Evolutionary conservation across 108 stramenopile genomes (phyloP).

Genomic region (Cyclotella baltica): DNA sequence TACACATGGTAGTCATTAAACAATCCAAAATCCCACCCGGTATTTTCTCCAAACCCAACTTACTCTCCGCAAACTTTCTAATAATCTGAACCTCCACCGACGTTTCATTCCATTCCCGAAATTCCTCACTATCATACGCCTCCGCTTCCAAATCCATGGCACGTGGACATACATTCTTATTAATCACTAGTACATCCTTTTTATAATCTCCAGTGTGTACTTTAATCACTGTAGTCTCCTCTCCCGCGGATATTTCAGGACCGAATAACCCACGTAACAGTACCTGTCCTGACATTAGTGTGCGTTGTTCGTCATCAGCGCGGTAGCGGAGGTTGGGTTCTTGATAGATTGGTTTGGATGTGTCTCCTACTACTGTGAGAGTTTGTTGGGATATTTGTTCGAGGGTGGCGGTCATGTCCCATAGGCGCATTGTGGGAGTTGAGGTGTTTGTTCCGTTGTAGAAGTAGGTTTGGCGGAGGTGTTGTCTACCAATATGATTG

Average conservation of each 20-base stretch:
- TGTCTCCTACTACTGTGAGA: constrained; percentile 29
- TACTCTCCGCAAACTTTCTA: constrained; percentile 19
- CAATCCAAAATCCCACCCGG: constrained; percentile 71
- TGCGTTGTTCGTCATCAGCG: constrained; percentile 89
- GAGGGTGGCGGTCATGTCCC: constrained; percentile 51
- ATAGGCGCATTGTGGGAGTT: constrained; percentile 64
- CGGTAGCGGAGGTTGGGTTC: constrained; percentile 68
- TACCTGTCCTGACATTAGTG: constrained; percentile 87
- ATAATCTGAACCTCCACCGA: constrained; percentile 49
- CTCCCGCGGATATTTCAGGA: constrained; percentile 42
- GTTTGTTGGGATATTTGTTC: background rate
- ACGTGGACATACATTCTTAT: constrained; percentile 71
- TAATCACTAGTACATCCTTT: constrained; percentile 74
- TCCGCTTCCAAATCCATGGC: constrained; percentile 52
- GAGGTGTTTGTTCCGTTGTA: constrained; percentile 51
- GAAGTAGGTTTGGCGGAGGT: constrained; percentile 77
- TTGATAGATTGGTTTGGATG: constrained; percentile 38
- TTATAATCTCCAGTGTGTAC: constrained; percentile 83
- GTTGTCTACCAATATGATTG: background rate
- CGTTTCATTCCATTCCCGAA: constrained; percentile 42
- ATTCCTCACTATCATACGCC: constrained; percentile 61
- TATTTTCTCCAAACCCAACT: constrained; percentile 36
- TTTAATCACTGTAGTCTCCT: constrained; percentile 55
- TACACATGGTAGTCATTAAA: constrained; percentile 90
- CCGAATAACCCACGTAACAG: constrained; percentile 83